phyloP scores from a whole-genome alignment of 352 stramenopile genomes.

The Discostella stelligera region DNA sequence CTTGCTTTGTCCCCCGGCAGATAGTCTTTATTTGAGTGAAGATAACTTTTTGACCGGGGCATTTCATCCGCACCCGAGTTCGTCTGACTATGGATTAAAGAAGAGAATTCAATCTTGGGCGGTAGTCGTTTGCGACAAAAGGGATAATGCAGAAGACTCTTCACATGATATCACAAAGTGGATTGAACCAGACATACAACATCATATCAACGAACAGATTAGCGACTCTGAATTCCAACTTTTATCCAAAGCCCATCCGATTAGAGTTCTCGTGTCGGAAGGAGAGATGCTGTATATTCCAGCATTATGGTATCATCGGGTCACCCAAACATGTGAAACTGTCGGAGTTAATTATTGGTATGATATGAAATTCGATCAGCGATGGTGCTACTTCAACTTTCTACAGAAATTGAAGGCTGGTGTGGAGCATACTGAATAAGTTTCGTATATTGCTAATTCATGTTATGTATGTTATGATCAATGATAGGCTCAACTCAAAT shows the following conservation, averaged over 20 bases:
- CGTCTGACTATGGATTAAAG: neutral
- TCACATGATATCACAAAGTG: constrained; percentile 30
- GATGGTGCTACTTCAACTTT: constrained; percentile 80
- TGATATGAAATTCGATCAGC: constrained; percentile 85
- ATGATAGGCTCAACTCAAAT: neutral
- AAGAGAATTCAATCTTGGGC: constrained; percentile 27
- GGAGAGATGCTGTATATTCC: constrained; percentile 85
- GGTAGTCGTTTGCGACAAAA: constrained; percentile 30
- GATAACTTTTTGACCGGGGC: constrained; percentile 46
- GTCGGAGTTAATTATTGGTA: constrained; percentile 86
- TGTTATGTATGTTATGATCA: constrained; percentile 3
- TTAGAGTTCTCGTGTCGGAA: constrained; percentile 67
- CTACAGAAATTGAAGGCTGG: constrained; percentile 52
- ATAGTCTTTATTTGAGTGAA: constrained; percentile 89
- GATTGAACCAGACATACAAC: constrained; percentile 56
- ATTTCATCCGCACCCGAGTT: constrained; percentile 27
- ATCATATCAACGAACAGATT: constrained; percentile 14
- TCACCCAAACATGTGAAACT: constrained; percentile 82
- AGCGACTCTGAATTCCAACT: constrained; percentile 43
- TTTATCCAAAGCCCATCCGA: constrained; percentile 61
- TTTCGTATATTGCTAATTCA: neutral
- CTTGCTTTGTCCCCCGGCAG: constrained; percentile 86
- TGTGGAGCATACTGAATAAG: neutral
- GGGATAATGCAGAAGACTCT: constrained; percentile 12
- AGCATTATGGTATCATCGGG: constrained; percentile 84